Base-by-base conservation (phyloP, 306 rosid species). In the Senna siamea region DNA sequence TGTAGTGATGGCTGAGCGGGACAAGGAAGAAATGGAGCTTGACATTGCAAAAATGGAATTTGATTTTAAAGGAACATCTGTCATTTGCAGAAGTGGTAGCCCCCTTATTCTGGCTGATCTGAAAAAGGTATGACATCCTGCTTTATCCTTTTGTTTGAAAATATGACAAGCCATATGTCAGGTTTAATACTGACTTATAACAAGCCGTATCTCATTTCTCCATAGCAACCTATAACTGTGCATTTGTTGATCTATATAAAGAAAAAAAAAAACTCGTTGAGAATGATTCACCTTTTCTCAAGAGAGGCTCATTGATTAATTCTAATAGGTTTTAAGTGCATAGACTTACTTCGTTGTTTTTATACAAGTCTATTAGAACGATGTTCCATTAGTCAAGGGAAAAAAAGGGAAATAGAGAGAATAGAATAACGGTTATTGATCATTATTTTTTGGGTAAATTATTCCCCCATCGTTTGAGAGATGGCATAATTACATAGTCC, bases 21-120 rank as follows among this genome's bases (percentile, higher is more conserved):
- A 92, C 86, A 92, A 92, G 80, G 98, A 92, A 79, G 92, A 92
- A 78, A 92, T 92, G 96, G 98, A 92, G 82, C 88, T 92, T 81
- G 96, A 92, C 83, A 90, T 92, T 84, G 89, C 89, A 60, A 92
- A 88, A 88, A 90, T 92, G 98, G 98, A 92, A 79, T 90, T 92
- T 81, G 82, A 90, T 82, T 90, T 90, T 75, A 92, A 84, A 77
- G 98, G 98, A 79, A 90, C 98, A 46, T 88, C 94, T 18, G 94
- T 92, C 74, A 92, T 92, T 64, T 92, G 98, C 86, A 87, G 96
- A 90, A 90, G 87, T 82, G 98, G 98, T 70, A 92, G 96, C 76
- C 96, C 98, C 40, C 80, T 92, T 65, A 92, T 92, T 80, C 78
- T 92, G 77, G 96, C 94, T 55, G 98, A 92, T 81, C 89, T 92